phyloP scores from a whole-genome alignment of 1,139 yeast species.

The Geotrichum reessii region DNA sequence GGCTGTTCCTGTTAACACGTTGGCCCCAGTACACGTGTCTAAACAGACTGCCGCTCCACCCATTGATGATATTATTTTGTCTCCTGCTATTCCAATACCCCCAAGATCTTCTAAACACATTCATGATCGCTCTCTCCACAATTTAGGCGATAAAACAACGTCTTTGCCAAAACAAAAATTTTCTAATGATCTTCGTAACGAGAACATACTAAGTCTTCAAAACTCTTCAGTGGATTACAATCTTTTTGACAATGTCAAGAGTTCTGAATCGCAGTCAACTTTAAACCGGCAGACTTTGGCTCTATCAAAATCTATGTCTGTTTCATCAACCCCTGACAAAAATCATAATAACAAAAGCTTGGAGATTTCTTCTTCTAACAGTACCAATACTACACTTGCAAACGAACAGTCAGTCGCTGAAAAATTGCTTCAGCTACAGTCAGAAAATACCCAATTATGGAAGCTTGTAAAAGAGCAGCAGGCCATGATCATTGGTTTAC shows the following conservation, averaged over 20 bases:
- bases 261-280: background rate
- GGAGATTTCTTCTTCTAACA: too few species aligned
- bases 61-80: background rate
- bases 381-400: background rate
- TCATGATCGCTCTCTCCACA: slow-evolving; percentile 4
- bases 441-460: slow-evolving; percentile 32
- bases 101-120: slow-evolving; percentile 8
- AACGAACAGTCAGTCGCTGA: background rate
- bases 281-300: slow-evolving; percentile 7
- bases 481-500: slow-evolving; percentile 31
- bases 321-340: background rate
- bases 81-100: slow-evolving; percentile 9
- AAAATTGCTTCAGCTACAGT: slow-evolving; percentile 21
- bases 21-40: background rate
- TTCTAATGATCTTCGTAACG: background rate
- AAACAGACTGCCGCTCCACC: background rate
- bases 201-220: background rate
- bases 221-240: background rate
- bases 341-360: background rate
- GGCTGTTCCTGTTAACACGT: background rate
- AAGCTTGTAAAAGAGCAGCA: slow-evolving; percentile 31
- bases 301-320: slow-evolving; percentile 7
- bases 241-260: background rate
- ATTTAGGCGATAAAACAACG: background rate
- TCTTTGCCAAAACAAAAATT: background rate